Evolutionary conservation across 305 asterid genomes (phyloP).

Genomic region (Solanum hybrid): DNA sequence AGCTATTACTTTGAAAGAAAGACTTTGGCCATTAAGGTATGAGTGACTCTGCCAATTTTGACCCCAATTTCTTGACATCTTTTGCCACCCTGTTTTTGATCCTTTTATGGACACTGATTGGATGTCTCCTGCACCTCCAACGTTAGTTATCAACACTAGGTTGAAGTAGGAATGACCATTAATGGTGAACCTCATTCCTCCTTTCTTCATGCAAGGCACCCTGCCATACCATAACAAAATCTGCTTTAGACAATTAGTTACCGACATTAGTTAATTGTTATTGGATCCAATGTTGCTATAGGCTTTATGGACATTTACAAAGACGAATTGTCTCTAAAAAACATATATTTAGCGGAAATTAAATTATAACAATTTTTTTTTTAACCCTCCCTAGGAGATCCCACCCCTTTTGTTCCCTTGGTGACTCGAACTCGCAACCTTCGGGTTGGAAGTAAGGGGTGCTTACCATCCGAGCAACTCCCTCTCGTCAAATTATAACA

Average conservation of each 20-base stretch:
- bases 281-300: neutral
- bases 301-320: no score
- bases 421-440: no score
- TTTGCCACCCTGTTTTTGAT: constrained; percentile 20
- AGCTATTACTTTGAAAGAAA: constrained; percentile 12
- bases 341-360: neutral
- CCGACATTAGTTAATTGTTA: neutral
- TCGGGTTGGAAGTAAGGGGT: no score
- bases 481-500: no score
- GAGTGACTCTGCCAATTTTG: constrained; percentile 18
- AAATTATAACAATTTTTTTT: no score
- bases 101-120: constrained; percentile 41
- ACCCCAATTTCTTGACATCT: constrained; percentile 20
- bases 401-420: no score
- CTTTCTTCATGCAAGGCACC: constrained; percentile 40
- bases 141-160: constrained; percentile 45
- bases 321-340: neutral
- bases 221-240: constrained; percentile 14
- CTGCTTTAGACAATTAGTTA: neutral
- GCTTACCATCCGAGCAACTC: no score
- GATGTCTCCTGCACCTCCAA: constrained; percentile 50
- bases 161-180: constrained; percentile 50
- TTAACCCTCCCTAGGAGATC: no score
- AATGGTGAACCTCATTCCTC: constrained; percentile 45
- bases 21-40: constrained; percentile 8